A percentile compares a stretch with the other conserved stretches of the same genome.
Evolutionary conservation across 805 yeast species (phyloP).

Genomic region (Barnettozyma botsteinii): DNA sequence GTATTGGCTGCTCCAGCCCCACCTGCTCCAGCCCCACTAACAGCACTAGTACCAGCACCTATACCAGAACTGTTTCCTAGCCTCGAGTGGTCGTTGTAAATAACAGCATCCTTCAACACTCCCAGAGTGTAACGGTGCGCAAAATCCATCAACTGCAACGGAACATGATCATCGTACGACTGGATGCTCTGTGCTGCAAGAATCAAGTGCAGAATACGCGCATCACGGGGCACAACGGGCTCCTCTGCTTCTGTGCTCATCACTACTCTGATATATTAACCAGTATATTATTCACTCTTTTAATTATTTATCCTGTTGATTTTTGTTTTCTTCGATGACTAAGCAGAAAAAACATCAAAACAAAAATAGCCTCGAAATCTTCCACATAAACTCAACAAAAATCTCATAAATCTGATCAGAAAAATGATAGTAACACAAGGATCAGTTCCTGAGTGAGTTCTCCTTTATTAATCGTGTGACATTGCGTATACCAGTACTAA

Average conservation of each 20-base stretch:
- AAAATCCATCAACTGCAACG: slow-evolving; percentile 93
- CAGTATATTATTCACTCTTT: too few species aligned
- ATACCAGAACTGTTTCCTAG: neutral
- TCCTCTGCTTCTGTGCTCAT: neutral
- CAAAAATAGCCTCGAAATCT: neutral
- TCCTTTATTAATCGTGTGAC: too few species aligned
- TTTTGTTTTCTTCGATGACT: too few species aligned
- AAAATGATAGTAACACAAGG: slow-evolving; percentile 41
- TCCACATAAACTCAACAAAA: neutral
- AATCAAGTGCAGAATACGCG: slow-evolving; percentile 79
- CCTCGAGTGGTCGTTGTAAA: slow-evolving; percentile 71
- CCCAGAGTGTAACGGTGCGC: slow-evolving; percentile 86
- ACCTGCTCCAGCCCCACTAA: slow-evolving; percentile 32
- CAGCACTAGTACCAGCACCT: neutral
- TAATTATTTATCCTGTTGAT: too few species aligned
- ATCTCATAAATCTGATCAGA: neutral
- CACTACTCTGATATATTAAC: too few species aligned
- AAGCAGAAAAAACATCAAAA: too few species aligned
- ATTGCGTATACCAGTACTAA: too few species aligned
- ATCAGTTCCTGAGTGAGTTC: slow-evolving; percentile 60
- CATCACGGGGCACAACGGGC: slow-evolving; percentile 68
- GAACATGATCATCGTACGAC: slow-evolving; percentile 92
- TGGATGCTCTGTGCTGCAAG: slow-evolving; percentile 92
- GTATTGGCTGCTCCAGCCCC: slow-evolving; percentile 34
- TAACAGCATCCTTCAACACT: slow-evolving; percentile 81